phyloP scores from a whole-genome alignment of 139 green algal genomes.

The Tetraselmis striata region DNA sequence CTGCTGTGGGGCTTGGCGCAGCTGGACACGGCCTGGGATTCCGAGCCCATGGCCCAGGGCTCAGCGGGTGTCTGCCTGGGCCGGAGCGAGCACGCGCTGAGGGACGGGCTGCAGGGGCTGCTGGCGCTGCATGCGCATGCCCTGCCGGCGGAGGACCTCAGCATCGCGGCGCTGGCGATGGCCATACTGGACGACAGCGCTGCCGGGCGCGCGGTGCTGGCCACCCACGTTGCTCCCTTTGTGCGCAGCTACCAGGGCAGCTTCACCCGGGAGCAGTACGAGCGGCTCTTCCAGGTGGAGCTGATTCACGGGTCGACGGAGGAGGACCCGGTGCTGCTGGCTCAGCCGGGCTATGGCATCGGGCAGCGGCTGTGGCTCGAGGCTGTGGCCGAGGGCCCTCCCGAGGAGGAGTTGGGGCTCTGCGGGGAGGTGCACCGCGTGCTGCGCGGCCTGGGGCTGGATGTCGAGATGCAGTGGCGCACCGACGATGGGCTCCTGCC shows the following conservation, averaged over 20 bases:
- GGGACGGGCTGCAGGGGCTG: background rate
- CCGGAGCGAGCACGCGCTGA: no score
- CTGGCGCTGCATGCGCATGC: background rate
- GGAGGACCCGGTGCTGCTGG: background rate
- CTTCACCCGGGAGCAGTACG: background rate
- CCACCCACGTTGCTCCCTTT: background rate
- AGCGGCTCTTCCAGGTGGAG: background rate
- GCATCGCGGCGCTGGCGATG: background rate
- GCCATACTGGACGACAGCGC: background rate
- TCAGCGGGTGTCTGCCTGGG: no score
- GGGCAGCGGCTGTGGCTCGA: background rate
- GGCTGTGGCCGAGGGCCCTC: background rate
- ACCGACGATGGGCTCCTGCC: background rate
- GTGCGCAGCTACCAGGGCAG: background rate
- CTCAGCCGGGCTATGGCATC: background rate
- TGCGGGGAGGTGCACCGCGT: background rate
- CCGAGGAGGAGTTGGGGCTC: background rate
- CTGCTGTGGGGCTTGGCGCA: background rate
- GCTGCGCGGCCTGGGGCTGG: background rate
- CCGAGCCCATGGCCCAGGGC: no score
- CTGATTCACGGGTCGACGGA: background rate
- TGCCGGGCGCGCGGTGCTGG: background rate
- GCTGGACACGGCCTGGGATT: background rate
- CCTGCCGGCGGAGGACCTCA: background rate
- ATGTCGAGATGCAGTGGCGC: background rate